A percentile compares a stretch with the other conserved stretches of the same genome.
These are phyloP conservation scores for Rehmannia glutinosa DNA, from an alignment of 257 asterid genomes.

Conservation along the genomic window DNA sequence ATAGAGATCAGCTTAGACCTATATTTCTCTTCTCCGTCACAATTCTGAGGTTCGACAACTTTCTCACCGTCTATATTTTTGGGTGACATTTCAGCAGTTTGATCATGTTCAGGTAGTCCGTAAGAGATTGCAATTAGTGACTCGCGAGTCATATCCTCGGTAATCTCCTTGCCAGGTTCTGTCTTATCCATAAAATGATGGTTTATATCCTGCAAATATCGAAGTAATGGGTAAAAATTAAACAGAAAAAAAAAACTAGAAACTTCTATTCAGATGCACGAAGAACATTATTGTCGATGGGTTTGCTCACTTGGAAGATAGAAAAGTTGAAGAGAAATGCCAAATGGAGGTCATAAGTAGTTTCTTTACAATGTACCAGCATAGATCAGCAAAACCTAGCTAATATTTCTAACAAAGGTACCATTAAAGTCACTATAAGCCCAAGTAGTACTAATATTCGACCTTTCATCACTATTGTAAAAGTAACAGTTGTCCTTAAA, in stretches of 20 bases:
- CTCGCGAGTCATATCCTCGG: constrained; percentile 56
- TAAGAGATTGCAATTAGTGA: constrained; percentile 65
- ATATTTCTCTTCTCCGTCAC: constrained; percentile 29
- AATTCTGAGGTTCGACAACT: constrained; percentile 6
- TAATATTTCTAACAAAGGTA: no score
- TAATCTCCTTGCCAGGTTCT: constrained; percentile 24
- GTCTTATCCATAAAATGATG: constrained; percentile 47
- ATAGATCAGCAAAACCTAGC: no score
- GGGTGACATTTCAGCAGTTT: constrained; percentile 22
- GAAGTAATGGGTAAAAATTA: background rate
- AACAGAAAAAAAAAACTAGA: background rate
- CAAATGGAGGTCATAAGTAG: no score
- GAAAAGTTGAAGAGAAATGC: no score
- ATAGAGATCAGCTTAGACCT: constrained; percentile 56
- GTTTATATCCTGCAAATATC: constrained; percentile 21
- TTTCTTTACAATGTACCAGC: no score
- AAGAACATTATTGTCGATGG: no score
- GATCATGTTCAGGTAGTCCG: constrained; percentile 33
- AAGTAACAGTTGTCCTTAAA: no score
- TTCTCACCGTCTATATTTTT: constrained; percentile 20
- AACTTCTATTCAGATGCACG: no score
- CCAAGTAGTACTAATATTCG: no score
- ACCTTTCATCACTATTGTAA: no score
- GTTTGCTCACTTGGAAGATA: no score
- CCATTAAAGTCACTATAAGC: no score